Base-by-base conservation (phyloP, 2,329 filamentous ascomycete species). In the Xylaria sp. region DNA sequence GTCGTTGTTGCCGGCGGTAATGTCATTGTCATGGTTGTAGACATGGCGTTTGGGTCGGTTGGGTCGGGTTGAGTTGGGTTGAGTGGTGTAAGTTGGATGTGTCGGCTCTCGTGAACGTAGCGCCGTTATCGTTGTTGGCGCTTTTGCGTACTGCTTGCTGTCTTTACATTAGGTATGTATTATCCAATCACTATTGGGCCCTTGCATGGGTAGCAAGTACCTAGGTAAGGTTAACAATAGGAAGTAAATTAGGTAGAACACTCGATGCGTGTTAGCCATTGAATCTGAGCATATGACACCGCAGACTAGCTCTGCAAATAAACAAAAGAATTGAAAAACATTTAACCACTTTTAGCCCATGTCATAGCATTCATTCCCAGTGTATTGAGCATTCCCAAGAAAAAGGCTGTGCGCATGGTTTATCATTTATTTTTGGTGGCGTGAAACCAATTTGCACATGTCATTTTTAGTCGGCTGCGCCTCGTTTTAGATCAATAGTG, bases 11-110 rank as follows among this genome's bases (percentile, higher is more conserved):
- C 69, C n/a, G 73, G 64, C 56, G 74, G 73, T 30, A 72, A 52
- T 20, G 72, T 70, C 72, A 75, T 73, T 12, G 75, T 76, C 75
- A 76, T 75, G 15, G 73, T 75, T 43, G 71, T 46, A 32, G 70
- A 68, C 69, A 72, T 71, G 45, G 60, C 68, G 39, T 15, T 25
- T 61, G 10, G 39, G 18, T 13, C 18, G 18, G 39, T 41, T 32
- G 12, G 52, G 20, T 25, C 5, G 8, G 4, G 20, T 6, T n/a
- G n/a, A n/a, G n/a, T 50, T n/a, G 28, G 18, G 9, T 34, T 30
- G n/a, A n/a, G 30, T 53, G 32, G 46, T 50, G 18, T 7, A 41
- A n/a, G 41, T 32, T 58, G 45, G 36, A n/a, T 25, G 36, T 52
- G 34, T 64, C 18, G 52, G 6, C 30, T 9, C 50, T n/a, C 34